phyloP scores from a whole-genome alignment of 2,329 filamentous ascomycete species.

The Talaromyces sp. region DNA sequence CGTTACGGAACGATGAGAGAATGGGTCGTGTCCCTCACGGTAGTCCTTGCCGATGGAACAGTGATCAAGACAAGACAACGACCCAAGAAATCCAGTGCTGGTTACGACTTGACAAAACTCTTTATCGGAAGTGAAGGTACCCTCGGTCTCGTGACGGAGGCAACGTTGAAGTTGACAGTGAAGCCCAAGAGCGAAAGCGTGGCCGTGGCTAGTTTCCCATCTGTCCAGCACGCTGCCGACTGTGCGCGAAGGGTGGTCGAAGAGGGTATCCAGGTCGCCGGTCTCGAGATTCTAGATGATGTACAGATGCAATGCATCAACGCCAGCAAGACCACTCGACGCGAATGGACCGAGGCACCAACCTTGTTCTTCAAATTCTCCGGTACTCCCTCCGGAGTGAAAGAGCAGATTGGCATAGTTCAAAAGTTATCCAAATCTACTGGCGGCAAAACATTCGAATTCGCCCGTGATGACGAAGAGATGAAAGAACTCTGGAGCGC shows the following conservation, averaged over 20 bases:
- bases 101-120: slow-evolving; percentile 84
- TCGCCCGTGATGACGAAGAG: slow-evolving; percentile 62
- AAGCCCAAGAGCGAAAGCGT: slow-evolving; percentile 76
- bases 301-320: slow-evolving; percentile 78
- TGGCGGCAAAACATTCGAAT: slow-evolving; percentile 62
- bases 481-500: slow-evolving; percentile 70
- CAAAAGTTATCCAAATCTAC: slow-evolving; percentile 54
- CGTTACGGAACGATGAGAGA: slow-evolving; percentile 93
- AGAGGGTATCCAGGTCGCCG: slow-evolving; percentile 77
- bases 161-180: slow-evolving; percentile 79
- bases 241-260: slow-evolving; percentile 78
- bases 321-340: slow-evolving; percentile 42
- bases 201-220: slow-evolving; percentile 66
- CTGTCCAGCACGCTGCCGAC: slow-evolving; percentile 66
- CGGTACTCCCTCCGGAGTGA: slow-evolving; percentile 60
- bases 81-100: slow-evolving; percentile 83
- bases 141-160: slow-evolving; percentile 85
- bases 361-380: slow-evolving; percentile 75
- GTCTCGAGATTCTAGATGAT: slow-evolving; percentile 90
- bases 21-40: slow-evolving; percentile 82
- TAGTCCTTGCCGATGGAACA: slow-evolving; percentile 86
- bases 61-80: slow-evolving; percentile 84
- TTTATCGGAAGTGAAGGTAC: slow-evolving; percentile 92
- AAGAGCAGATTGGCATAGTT: slow-evolving; percentile 60
- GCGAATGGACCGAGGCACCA: slow-evolving; percentile 63